Evolutionary conservation across 202 grass and related monocot genomes (phyloP).

Genomic region (Zizania palustris): DNA sequence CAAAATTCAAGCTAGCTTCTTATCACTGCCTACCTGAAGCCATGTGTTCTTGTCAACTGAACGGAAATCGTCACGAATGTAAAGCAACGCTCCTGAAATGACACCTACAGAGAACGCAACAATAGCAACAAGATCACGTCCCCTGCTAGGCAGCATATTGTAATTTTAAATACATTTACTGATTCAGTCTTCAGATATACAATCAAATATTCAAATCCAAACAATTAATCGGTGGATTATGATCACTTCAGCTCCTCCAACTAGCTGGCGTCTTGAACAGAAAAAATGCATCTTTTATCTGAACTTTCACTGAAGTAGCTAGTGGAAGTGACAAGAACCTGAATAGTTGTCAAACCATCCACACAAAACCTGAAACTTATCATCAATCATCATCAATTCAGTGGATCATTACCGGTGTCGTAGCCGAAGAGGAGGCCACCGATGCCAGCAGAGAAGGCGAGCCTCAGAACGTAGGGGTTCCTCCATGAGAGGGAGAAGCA

Average conservation of each 20-base stretch:
- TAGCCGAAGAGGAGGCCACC: slow-evolving; percentile 94
- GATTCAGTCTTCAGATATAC: neutral
- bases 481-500: slow-evolving; percentile 80
- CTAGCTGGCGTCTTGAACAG: neutral
- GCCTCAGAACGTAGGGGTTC: slow-evolving; percentile 77
- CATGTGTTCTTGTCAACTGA: slow-evolving; percentile 75
- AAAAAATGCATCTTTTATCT: neutral
- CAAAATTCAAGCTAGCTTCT: no score
- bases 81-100: slow-evolving; percentile 84
- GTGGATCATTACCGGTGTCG: slow-evolving; percentile 70
- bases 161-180: neutral
- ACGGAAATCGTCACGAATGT: slow-evolving; percentile 85
- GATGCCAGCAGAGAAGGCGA: slow-evolving; percentile 81
- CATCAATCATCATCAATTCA: neutral
- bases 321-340: slow-evolving; percentile 4
- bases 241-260: neutral
- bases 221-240: neutral
- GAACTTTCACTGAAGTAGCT: neutral
- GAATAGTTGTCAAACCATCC: neutral
- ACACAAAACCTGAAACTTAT: neutral
- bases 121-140: slow-evolving; percentile 13
- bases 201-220: neutral
- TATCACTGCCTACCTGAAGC: slow-evolving; percentile 54
- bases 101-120: slow-evolving; percentile 47
- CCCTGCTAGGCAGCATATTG: neutral